Base-by-base conservation (phyloP, 2,329 filamentous ascomycete species). In the Cylindrodendrum hubeiense region DNA sequence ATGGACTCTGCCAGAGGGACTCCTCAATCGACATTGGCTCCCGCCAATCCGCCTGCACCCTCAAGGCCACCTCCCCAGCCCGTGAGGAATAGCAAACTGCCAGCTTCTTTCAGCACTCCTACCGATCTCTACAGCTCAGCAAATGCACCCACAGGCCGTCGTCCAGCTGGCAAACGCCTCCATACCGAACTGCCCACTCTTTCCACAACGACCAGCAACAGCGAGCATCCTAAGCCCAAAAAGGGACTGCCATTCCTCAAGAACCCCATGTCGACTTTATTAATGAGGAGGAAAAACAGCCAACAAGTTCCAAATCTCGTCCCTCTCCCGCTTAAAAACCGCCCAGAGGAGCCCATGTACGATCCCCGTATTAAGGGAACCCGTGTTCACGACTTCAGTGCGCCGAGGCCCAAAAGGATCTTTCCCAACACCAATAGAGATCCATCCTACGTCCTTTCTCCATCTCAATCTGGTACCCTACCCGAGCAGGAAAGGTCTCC, bases 301-400 rank as follows among this genome's bases (percentile, higher is more conserved):
- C 86, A 89, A 60, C 82, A 81, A 54, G 77, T 79, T 1, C 79
- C 83, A 1, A 85, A 86, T 47, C 63, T 84, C 3, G 73, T 75
- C 1, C 79, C 82, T 1, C 71, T 84, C 22, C 80, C 84, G 0
- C 70, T 84, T 28, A 70, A 79, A 49, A 77, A 79, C 22, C 75
- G 77, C 8, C 70, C 76, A 0, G 81, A 83, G 15, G 84, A 85
- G 69, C 82, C 83, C 5, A 77, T 79, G 21, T 90, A 90, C 70
- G 89, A 91, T 70, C 89, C 89, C 19, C 84, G 88, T 10, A 92
- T 92, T 67, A 85, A 84, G 72, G 90, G 87, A 52, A 92, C 87
- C 8, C 82, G 84, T 50, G 85, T 91, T 53, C 90, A 92, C 74
- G 90, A 89, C 75, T 91, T 90, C 71, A 91, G 88, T 72, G 88